These are phyloP conservation scores for Hypoxylon sp. DNA, from an alignment of 2,329 filamentous ascomycete genomes.

Conservation along the genomic window DNA sequence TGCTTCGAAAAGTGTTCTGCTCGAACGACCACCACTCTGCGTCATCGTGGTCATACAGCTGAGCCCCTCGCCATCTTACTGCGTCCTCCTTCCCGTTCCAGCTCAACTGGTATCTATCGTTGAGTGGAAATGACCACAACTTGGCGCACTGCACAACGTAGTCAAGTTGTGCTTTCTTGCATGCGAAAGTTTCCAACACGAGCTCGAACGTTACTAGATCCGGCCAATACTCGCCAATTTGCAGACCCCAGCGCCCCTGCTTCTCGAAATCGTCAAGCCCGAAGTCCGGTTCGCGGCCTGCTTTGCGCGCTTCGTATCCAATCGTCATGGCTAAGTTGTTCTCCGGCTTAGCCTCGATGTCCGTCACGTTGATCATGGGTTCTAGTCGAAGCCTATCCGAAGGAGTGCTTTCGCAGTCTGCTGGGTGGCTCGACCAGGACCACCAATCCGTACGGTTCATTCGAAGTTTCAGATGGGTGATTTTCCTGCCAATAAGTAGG, in stretches of 20 bases:
- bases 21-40: slow-evolving; percentile 7
- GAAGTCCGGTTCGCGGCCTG: slow-evolving; percentile 45
- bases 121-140: slow-evolving; percentile 47
- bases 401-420: slow-evolving; percentile 11
- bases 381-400: slow-evolving; percentile 44
- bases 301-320: slow-evolving; percentile 46
- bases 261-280: slow-evolving; percentile 45
- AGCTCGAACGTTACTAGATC: slow-evolving; percentile 46
- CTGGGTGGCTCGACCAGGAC: slow-evolving; percentile 41
- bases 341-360: neutral
- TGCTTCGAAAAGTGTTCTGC: slow-evolving; percentile 8
- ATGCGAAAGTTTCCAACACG: slow-evolving; percentile 45
- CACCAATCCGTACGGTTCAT: slow-evolving; percentile 49
- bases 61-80: slow-evolving; percentile 43
- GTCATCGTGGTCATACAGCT: slow-evolving; percentile 39
- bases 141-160: slow-evolving; percentile 46
- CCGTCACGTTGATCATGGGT: slow-evolving; percentile 47
- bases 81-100: slow-evolving; percentile 44
- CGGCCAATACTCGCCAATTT: slow-evolving; percentile 46
- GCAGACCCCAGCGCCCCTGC: slow-evolving; percentile 45
- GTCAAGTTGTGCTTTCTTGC: slow-evolving; percentile 46
- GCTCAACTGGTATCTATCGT: slow-evolving; percentile 39
- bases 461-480: slow-evolving; percentile 46
- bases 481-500: slow-evolving; percentile 30
- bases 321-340: slow-evolving; percentile 41